Percentiles rank a stretch among this genome's conserved stretches.
phyloP scores from a whole-genome alignment of 2,329 filamentous ascomycete species.

The Verticillium tricorpus region DNA sequence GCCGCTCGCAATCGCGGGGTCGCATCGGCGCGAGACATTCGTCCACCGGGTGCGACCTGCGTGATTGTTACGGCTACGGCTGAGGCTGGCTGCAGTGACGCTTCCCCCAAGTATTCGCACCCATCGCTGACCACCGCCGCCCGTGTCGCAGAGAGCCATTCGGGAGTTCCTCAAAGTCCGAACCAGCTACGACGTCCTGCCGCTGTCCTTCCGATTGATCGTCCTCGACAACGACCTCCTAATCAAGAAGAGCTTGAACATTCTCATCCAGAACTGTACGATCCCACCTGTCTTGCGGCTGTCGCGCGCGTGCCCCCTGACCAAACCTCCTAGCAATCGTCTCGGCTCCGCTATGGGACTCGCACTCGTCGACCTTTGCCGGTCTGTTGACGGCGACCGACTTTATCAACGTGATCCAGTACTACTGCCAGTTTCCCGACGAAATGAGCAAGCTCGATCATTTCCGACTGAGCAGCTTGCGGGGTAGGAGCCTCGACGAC shows the following conservation, averaged over 20 bases:
- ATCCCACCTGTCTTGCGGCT: not conserved
- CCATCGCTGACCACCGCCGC: slow-evolving; percentile 5
- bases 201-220: slow-evolving; percentile 91
- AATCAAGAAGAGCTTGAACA: slow-evolving; percentile 95
- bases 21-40: not conserved
- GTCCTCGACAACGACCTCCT: slow-evolving; percentile 91
- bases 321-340: slow-evolving; percentile 68
- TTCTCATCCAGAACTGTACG: slow-evolving; percentile 90
- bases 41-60: not conserved
- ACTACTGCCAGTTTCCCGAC: slow-evolving; percentile 96
- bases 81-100: not conserved
- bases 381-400: slow-evolving; percentile 93
- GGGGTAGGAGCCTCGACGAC: slow-evolving; percentile 56
- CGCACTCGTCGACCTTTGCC: slow-evolving; percentile 85
- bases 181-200: slow-evolving; percentile 96
- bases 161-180: slow-evolving; percentile 94
- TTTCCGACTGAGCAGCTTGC: slow-evolving; percentile 84
- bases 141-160: slow-evolving; percentile 66
- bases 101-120: not conserved
- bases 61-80: not conserved
- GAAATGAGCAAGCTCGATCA: slow-evolving; percentile 87
- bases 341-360: slow-evolving; percentile 96
- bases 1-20: not conserved
- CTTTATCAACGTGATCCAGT: slow-evolving; percentile 98
- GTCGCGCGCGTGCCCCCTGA: slow-evolving; percentile 4